Conservation (phyloP, 805 yeast species). For the Starmerella khaoyaiensis region DNA sequence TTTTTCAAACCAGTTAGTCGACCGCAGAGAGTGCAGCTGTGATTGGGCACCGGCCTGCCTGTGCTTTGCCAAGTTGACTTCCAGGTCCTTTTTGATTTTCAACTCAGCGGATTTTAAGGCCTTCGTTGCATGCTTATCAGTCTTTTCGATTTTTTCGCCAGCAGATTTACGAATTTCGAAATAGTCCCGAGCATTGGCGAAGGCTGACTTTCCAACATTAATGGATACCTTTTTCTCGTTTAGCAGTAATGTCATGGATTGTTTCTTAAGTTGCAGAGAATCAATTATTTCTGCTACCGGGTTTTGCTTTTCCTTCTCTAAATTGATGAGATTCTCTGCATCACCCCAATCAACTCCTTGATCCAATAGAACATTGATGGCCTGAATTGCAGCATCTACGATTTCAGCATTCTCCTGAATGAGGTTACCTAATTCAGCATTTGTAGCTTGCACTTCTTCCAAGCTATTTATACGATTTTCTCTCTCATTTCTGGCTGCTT, state of each 20-base stretch:
- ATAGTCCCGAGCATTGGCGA: constrained; percentile 75
- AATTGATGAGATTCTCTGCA: constrained; percentile 58
- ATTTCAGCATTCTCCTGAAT: constrained; percentile 55
- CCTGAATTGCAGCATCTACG: constrained; percentile 57
- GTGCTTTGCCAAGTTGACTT: constrained; percentile 44
- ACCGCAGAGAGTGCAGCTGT: constrained; percentile 45
- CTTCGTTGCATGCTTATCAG: constrained; percentile 58
- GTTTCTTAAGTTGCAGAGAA: constrained; percentile 55
- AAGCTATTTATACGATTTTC: constrained; percentile 55
- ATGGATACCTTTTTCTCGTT: constrained; percentile 49
- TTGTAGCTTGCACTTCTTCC: constrained; percentile 46
- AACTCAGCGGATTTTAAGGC: constrained; percentile 77
- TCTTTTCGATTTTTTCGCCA: constrained; percentile 62
- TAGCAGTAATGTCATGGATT: constrained; percentile 47
- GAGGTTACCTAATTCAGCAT: constrained; percentile 57
- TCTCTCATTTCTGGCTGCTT: constrained; percentile 63
- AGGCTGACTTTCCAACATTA: constrained; percentile 61
- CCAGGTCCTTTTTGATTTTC: constrained; percentile 60
- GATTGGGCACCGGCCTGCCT: constrained; percentile 31
- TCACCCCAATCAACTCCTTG: constrained; percentile 93
- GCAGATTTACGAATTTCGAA: constrained; percentile 68
- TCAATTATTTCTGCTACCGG: constrained; percentile 48
- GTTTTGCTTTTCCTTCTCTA: constrained; percentile 58
- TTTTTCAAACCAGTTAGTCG: constrained; percentile 85
- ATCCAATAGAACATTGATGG: constrained; percentile 53